A percentile compares a stretch with the other conserved stretches of the same genome.
phyloP scores from a whole-genome alignment of 306 rosid species.

The Begonia masoniana region DNA sequence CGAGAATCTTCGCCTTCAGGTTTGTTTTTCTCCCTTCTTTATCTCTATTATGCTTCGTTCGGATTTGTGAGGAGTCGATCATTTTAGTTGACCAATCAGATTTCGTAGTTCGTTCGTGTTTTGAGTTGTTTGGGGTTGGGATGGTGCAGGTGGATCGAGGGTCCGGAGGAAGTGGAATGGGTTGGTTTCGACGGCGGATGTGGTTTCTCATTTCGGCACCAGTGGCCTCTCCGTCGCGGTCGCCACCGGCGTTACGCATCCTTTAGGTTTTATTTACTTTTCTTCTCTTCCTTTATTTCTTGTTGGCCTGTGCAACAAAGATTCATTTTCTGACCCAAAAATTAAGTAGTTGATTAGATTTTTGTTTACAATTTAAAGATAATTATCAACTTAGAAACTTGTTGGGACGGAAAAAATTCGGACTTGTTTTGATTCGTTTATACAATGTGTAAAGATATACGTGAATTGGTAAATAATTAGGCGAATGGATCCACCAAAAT shows the following conservation, averaged over 20 bases:
- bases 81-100: no score
- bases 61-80: background rate
- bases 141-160: conserved; percentile 23
- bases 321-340: background rate
- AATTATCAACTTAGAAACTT: no score
- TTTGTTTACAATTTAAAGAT: no score
- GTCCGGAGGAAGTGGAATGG: conserved; percentile 35
- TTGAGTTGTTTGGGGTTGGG: conserved; percentile 1
- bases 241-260: conserved; percentile 73
- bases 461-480: no score
- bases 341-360: no score
- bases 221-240: conserved; percentile 80
- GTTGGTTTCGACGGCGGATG: conserved; percentile 44
- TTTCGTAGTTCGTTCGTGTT: no score
- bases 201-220: conserved; percentile 57
- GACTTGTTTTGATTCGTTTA: no score
- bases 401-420: no score
- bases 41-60: background rate
- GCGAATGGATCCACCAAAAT: no score
- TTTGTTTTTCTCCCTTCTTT: conserved; percentile 8
- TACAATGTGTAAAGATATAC: no score
- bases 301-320: background rate
- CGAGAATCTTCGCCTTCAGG: conserved; percentile 27
- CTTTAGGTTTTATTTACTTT: conserved; percentile 38
- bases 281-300: background rate